Evolutionary conservation across 2,329 filamentous ascomycete genomes (phyloP).

Genomic region (Colletotrichum siamense): DNA sequence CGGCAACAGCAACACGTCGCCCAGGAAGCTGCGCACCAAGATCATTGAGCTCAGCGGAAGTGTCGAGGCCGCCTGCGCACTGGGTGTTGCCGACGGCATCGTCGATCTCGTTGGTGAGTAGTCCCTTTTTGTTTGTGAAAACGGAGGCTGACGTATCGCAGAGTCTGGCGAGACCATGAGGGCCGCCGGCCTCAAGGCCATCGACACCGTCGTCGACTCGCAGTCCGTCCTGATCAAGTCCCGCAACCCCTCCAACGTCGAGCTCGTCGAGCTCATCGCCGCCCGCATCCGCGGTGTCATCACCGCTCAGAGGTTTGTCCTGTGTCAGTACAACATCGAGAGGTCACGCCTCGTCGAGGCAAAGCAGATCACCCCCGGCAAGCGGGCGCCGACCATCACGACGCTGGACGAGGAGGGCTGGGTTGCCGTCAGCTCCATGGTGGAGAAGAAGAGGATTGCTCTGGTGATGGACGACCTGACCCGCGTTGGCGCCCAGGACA

Average conservation of each 20-base stretch:
- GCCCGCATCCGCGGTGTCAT: constrained; percentile 92
- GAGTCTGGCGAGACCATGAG: constrained; percentile 99
- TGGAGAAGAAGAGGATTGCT: constrained; percentile 85
- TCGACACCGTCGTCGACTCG: constrained; percentile 89
- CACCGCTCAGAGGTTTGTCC: constrained; percentile 89
- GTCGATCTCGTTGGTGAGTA: constrained; percentile 92
- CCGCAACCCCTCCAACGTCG: constrained; percentile 78
- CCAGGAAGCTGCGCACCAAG: constrained; percentile 74
- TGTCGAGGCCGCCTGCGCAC: constrained; percentile 94
- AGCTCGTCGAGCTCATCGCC: constrained; percentile 83
- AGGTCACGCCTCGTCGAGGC: constrained; percentile 71
- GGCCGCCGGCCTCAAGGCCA: constrained; percentile 90
- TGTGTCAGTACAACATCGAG: constrained; percentile 96
- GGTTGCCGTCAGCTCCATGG: constrained; percentile 96
- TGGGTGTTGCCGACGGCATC: constrained; percentile 96
- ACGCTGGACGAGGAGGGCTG: constrained; percentile 85
- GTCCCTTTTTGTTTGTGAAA: not conserved
- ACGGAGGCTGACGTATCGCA: constrained; percentile 36
- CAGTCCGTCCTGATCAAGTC: constrained; percentile 93
- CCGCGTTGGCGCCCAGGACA: constrained; percentile 80
- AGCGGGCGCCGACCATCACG: constrained; percentile 92
- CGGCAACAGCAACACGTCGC: constrained; percentile 36
- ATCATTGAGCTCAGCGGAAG: constrained; percentile 95
- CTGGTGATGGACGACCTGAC: constrained; percentile 85
- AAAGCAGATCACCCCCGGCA: constrained; percentile 85